Conservation (phyloP, 352 stramenopile species). For the Phytophthora fragariaefolia region DNA sequence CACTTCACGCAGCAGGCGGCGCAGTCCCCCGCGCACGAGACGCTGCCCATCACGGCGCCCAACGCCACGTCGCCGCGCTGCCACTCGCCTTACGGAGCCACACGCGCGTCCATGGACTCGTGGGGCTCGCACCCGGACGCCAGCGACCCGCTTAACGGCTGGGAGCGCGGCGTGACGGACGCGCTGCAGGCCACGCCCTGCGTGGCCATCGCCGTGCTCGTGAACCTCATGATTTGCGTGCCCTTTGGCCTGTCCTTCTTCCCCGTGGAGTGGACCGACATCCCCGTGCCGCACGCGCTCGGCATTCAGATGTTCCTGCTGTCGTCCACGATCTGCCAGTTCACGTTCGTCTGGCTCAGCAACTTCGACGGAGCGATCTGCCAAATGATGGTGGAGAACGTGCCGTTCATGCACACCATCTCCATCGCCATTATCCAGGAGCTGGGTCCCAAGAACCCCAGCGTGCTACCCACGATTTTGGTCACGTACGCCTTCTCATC, state of each 20-base stretch:
- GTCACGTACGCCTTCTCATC: constrained; percentile 92
- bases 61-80: constrained; percentile 29
- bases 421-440: constrained; percentile 86
- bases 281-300: constrained; percentile 75
- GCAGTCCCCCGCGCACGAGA: constrained; percentile 26
- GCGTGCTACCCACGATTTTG: constrained; percentile 91
- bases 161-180: constrained; percentile 36
- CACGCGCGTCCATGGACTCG: constrained; percentile 20
- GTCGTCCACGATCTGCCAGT: constrained; percentile 82
- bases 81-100: constrained; percentile 29
- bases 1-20: constrained; percentile 45
- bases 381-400: constrained; percentile 97
- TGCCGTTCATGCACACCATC: constrained; percentile 95
- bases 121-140: constrained; percentile 21
- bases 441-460: constrained; percentile 72
- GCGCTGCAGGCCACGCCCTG: constrained; percentile 53
- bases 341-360: constrained; percentile 79
- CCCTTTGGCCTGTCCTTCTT: constrained; percentile 89
- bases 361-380: constrained; percentile 78
- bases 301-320: constrained; percentile 88
- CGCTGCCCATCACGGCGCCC: constrained; percentile 22
- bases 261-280: constrained; percentile 77
- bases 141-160: constrained; percentile 29
- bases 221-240: constrained; percentile 91
- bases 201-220: constrained; percentile 72